phyloP scores from a whole-genome alignment of 176 grass and related monocot species.

The Eragrostis nindensis region DNA sequence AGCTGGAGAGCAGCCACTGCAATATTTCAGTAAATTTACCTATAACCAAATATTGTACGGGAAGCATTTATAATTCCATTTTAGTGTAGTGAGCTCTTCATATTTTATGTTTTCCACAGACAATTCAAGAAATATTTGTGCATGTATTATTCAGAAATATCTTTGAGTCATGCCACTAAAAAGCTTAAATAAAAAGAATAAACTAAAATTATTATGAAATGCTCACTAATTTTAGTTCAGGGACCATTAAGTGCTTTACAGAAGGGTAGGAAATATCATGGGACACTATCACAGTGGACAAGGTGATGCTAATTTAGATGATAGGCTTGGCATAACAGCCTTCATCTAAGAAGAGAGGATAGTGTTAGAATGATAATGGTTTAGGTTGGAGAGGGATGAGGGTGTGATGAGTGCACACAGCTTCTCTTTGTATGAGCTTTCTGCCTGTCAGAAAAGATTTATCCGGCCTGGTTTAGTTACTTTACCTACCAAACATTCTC shows the following conservation, averaged over 20 bases:
- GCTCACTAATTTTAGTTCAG: neutral
- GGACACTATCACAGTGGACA: neutral
- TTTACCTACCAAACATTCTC: neutral
- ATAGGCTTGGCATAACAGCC: neutral
- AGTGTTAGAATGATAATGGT: neutral
- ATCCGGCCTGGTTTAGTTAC: neutral
- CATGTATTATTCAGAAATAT: neutral
- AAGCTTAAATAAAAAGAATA: neutral
- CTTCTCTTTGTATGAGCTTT: neutral
- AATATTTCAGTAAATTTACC: neutral
- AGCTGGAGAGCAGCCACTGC: neutral
- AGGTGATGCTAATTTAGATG: neutral
- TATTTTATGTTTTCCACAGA: neutral
- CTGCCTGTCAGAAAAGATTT: neutral
- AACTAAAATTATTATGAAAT: neutral
- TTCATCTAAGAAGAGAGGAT: neutral
- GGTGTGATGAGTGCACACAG: neutral
- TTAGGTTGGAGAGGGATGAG: neutral
- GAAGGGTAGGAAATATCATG: neutral
- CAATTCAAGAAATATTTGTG: too few relatives aligned
- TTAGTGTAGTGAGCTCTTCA: too few relatives aligned
- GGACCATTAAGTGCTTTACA: neutral
- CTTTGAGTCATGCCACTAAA: slow-evolving; percentile 6
- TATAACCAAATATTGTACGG: neutral
- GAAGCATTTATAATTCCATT: neutral